phyloP scores from a whole-genome alignment of 148 eudicot genomes.

The Rhododendron mucronatum region DNA sequence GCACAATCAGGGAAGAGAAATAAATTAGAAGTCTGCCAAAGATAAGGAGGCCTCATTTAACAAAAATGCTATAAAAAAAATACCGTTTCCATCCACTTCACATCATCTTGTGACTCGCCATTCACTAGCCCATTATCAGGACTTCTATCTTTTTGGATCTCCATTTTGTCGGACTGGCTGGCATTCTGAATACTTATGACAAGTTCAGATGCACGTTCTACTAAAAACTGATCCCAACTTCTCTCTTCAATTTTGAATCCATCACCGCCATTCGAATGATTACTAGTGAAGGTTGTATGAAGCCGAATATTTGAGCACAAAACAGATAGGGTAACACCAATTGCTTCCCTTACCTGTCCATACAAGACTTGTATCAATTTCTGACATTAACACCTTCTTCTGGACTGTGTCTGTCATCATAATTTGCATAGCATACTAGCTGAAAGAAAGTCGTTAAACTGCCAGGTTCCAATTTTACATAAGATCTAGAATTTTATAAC shows the following conservation, averaged over 20 bases:
- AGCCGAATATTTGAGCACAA: constrained; percentile 86
- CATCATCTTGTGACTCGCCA: constrained; percentile 66
- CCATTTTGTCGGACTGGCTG: constrained; percentile 50
- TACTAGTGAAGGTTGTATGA: constrained; percentile 28
- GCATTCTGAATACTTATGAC: constrained; percentile 52
- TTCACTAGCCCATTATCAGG: constrained; percentile 39
- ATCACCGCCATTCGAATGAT: constrained; percentile 22
- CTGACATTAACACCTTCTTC: background rate
- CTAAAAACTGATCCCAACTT: constrained; percentile 57
- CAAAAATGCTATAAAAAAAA: background rate
- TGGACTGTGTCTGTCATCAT: background rate
- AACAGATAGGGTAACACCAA: constrained; percentile 82
- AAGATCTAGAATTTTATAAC: background rate
- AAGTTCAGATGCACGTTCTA: constrained; percentile 67
- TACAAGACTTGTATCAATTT: constrained; percentile 11
- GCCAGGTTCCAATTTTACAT: background rate
- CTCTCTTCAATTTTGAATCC: constrained; percentile 26
- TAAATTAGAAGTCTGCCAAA: constrained; percentile 9
- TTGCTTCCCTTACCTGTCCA: constrained; percentile 90
- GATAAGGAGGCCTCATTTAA: constrained; percentile 5
- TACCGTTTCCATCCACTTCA: constrained; percentile 99
- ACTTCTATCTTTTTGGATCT: constrained; percentile 31
- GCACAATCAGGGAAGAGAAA: constrained; percentile 10
- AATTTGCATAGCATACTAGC: background rate
- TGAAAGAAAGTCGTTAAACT: background rate